Evolutionary conservation across 352 stramenopile genomes (phyloP), one percentile per base, ranked within the genome.

Genomic region (Pythium apleroticum): DNA sequence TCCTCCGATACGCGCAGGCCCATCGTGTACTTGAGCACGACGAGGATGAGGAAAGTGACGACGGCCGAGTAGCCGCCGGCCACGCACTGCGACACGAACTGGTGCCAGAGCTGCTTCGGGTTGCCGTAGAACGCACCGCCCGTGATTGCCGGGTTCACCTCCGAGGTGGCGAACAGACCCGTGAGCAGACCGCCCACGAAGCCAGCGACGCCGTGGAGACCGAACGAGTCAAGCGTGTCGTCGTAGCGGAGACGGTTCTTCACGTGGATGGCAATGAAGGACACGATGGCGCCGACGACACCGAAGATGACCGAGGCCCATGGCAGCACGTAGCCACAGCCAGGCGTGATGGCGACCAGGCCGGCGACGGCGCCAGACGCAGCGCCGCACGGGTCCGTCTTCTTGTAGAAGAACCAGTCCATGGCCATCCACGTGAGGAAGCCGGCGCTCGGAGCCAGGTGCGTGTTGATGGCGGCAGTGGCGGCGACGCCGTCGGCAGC

Each of bases 201-300:
- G 8, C 86, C 86, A 27, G 63, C 81, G 27, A 81, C 77, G 46
- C 82, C 83, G 69, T 93, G 84, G 60, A 95, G 83, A 9, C 66
- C 82, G 63, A 93, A 92, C 49, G 73, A 75, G 64, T 95, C 86
- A n/a, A 95, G 72, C 4, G 81, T 91, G 57, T 95, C 86, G 50
- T 95, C 86, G 68, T 89, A 91, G 14, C 81, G 79, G 12, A 90
- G 57, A 30, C 68, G 52, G 71, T 91, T 86, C 55, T 92, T 91
- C 55, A 92, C 57, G 46, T 74, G 70, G 20, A 91, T 73, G 15
- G 77, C 78, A n/a, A 57, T 52, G 50, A 89, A 92, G 30, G 74
- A 78, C 0, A 78, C 75, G 10, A 67, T 48, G 0, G 80, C 81
- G 20, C 78, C 81, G 10, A 93, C 66, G 20, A 93, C 52, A 9